Conservation (phyloP, 805 yeast species). For the Pichia ethanolica region DNA sequence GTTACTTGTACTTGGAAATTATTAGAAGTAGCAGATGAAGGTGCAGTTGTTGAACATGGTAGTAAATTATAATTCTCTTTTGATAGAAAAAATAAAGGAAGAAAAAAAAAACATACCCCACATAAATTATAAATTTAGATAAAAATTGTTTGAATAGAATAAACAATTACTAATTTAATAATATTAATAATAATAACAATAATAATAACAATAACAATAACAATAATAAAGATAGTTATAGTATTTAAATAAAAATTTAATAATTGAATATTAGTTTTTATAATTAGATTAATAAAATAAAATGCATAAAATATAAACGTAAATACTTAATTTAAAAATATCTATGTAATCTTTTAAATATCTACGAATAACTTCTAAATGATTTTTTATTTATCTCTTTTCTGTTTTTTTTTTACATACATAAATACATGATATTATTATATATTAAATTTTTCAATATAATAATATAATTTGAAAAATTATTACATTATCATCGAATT, state of each 20-base stretch:
- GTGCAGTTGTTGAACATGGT: slow-evolving; percentile 53
- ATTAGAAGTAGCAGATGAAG: slow-evolving; percentile 81
- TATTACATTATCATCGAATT: too few species aligned
- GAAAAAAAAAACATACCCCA: neutral
- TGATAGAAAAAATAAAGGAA: neutral
- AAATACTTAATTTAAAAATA: too few species aligned
- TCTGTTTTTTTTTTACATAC: too few species aligned
- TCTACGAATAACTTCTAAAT: too few species aligned
- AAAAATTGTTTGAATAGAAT: slow-evolving; percentile 2
- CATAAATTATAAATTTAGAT: neutral
- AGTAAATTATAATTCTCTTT: slow-evolving; percentile 16
- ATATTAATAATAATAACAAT: too few species aligned
- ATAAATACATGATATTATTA: neutral
- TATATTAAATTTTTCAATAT: too few species aligned
- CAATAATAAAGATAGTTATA: neutral
- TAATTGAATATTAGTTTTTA: slow-evolving; percentile 10
- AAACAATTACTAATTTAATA: neutral
- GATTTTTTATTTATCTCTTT: too few species aligned
- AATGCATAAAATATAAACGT: neutral
- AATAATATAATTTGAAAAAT: too few species aligned
- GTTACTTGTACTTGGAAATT: slow-evolving; percentile 78
- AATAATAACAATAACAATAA: too few species aligned
- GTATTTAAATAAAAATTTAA: slow-evolving; percentile 6
- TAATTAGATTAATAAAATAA: neutral
- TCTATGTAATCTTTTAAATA: too few species aligned